Percentiles rank a stretch among this genome's conserved stretches.
These are phyloP conservation scores for Vicia faba DNA, from an alignment of 306 rosid genomes.

Conservation along the genomic window DNA sequence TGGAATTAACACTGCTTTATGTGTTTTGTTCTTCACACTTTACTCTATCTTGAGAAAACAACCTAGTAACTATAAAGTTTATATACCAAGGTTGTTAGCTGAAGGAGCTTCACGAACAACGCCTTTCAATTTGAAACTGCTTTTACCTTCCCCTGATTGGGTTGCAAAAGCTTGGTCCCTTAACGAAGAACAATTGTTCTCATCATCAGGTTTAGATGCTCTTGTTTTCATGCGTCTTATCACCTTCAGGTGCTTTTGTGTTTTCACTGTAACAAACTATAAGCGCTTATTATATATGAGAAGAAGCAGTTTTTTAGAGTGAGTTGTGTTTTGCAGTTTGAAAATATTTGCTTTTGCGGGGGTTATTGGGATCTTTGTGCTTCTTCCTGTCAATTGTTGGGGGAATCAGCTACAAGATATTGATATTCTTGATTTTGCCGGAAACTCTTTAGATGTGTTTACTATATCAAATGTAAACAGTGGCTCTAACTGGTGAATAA, in stretches of 20 bases:
- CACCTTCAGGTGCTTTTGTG: constrained; percentile 59
- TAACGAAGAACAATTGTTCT: constrained; percentile 72
- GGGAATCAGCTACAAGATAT: constrained; percentile 55
- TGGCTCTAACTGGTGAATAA: constrained; percentile 46
- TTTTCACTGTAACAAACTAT: not conserved
- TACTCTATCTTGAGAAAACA: constrained; percentile 80
- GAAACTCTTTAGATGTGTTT: constrained; percentile 45
- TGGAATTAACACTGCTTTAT: constrained; percentile 78
- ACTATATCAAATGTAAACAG: constrained; percentile 45
- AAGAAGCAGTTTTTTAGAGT: not conserved
- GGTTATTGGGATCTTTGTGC: constrained; percentile 70
- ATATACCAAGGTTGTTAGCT: constrained; percentile 64
- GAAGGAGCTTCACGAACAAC: constrained; percentile 56
- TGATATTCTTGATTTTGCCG: constrained; percentile 32
- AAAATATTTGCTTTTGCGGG: constrained; percentile 80
- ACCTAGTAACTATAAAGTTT: constrained; percentile 68
- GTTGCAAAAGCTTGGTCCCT: constrained; percentile 70
- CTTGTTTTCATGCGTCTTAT: constrained; percentile 76
- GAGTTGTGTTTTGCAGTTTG: constrained; percentile 55
- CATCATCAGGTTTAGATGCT: constrained; percentile 73
- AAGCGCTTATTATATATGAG: not conserved
- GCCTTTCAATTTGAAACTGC: constrained; percentile 64
- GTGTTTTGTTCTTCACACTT: constrained; percentile 69
- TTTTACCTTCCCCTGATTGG: constrained; percentile 84
- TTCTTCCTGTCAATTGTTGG: constrained; percentile 81